Base-by-base conservation (phyloP, 441 rosid species). In the Croton laevigatus region DNA sequence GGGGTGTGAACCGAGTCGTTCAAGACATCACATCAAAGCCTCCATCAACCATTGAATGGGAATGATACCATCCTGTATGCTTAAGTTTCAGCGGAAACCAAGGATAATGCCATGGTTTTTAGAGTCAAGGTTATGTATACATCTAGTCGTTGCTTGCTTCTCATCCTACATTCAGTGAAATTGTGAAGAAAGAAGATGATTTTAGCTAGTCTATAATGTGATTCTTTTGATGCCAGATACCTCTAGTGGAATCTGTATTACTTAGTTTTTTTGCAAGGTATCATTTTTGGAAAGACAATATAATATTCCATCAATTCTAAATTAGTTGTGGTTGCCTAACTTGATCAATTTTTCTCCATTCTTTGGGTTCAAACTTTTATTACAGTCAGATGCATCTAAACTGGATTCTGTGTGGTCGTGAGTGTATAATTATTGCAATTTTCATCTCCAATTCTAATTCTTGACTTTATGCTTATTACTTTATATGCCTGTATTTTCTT, bases 1-100 rank as follows among this genome's bases (percentile, higher is more conserved):
- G 91, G 22, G 99, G 95, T 59, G 97, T 95, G 40, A 95, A 95
- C 79, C 83, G 98, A 71, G 95, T 95, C 75, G 89, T 88, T 78
- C 96, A 79, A 79, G 96, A 95, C 83, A 91, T 95, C 17, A 95
- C 98, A 74, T 91, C 97, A 12, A 93, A 95, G 83, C 97, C 97
- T 75, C 99, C 99, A 59, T 93, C 98, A 70, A 95, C 97, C 5
- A 93, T 95, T 46, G 97, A 95, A 74, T 93, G 98, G 98, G 97
- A 94, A 80, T 94, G 79, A 85, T 58, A 17, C 73, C 70, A 54
- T 44, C 51, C 32, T 71, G 65, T 66, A 68, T 66, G 70, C 69
- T 16, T 10, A 20, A 67, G 60, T 58, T 45, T 61, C 22, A 9
- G 17, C 44, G 20, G 55, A 67, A 59, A 72, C n/a, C 48, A 34